Evolutionary conservation across 2,329 filamentous ascomycete genomes (phyloP).

Genomic region (Cryphonectria naterciae): DNA sequence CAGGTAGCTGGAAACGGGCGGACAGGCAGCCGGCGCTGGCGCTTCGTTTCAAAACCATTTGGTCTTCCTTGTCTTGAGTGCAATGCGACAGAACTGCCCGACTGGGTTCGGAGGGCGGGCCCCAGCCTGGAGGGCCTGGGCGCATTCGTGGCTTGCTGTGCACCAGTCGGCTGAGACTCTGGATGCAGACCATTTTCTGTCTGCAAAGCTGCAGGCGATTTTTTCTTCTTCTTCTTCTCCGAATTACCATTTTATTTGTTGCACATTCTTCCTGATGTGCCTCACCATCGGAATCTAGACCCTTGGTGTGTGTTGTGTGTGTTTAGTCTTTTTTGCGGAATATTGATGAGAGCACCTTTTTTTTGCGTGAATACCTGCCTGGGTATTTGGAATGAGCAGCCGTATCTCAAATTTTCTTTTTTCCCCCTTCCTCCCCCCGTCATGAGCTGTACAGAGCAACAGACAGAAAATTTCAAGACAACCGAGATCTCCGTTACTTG

Average conservation of each 20-base stretch:
- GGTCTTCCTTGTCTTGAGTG: background rate
- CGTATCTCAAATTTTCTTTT: background rate
- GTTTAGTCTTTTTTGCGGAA: background rate
- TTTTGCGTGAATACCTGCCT: background rate
- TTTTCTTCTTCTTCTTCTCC: background rate
- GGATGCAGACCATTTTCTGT: background rate
- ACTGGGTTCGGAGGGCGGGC: constrained; percentile 4
- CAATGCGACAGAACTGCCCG: background rate
- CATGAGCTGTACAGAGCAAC: background rate
- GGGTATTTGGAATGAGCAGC: background rate
- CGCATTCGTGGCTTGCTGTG: constrained; percentile 14
- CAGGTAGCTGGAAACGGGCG: background rate
- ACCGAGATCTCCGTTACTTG: constrained; percentile 1
- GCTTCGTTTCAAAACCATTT: constrained; percentile 14
- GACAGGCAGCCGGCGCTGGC: background rate
- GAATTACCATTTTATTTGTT: background rate
- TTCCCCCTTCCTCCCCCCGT: background rate
- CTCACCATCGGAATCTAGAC: background rate
- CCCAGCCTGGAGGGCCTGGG: background rate
- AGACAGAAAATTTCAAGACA: background rate
- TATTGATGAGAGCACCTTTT: background rate
- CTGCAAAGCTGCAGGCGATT: constrained; percentile 1
- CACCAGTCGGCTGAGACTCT: constrained; percentile 16
- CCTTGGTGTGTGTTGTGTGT: background rate
- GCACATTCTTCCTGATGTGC: background rate